Conservation (phyloP, 441 rosid genomes). For the Mallotus repandus region DNA sequence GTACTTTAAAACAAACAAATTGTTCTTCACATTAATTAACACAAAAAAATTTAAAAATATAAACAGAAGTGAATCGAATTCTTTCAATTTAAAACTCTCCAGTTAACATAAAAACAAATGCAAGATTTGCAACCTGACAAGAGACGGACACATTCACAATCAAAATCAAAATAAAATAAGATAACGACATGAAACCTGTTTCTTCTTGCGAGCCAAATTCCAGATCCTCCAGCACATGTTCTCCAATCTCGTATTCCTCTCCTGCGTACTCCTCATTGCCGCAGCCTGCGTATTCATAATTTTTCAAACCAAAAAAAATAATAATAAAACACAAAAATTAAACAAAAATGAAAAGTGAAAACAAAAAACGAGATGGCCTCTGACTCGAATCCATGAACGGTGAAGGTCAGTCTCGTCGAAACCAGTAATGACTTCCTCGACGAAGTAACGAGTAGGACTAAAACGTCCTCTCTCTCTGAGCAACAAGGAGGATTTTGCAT, state of each 20-base stretch:
- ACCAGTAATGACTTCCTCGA: constrained; percentile 95
- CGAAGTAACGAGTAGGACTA: constrained; percentile 67
- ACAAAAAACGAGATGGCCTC: not conserved
- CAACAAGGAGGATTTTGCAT: constrained; percentile 36
- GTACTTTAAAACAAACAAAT: not conserved
- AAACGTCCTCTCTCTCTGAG: constrained; percentile 42
- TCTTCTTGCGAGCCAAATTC: constrained; percentile 94
- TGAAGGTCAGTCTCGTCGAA: constrained; percentile 98
- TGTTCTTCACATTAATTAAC: not conserved
- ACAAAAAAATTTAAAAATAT: too few relatives aligned
- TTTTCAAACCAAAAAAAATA: not conserved
- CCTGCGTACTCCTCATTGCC: constrained; percentile 86
- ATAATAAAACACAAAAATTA: not conserved
- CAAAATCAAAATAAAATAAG: not conserved
- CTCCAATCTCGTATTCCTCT: constrained; percentile 88
- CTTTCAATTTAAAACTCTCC: too few relatives aligned
- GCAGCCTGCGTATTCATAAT: constrained; percentile 42
- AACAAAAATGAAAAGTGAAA: not conserved
- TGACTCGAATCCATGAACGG: constrained; percentile 81
- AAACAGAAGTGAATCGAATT: too few relatives aligned
- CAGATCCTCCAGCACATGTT: constrained; percentile 97
- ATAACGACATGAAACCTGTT: constrained; percentile 51
- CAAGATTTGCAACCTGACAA: too few relatives aligned
- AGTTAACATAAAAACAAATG: too few relatives aligned
- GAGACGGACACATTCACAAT: not conserved